A percentile compares a stretch with the other conserved stretches of the same genome.
Evolutionary conservation across 441 rosid genomes (phyloP).

Genomic region (Capsella rubella): DNA sequence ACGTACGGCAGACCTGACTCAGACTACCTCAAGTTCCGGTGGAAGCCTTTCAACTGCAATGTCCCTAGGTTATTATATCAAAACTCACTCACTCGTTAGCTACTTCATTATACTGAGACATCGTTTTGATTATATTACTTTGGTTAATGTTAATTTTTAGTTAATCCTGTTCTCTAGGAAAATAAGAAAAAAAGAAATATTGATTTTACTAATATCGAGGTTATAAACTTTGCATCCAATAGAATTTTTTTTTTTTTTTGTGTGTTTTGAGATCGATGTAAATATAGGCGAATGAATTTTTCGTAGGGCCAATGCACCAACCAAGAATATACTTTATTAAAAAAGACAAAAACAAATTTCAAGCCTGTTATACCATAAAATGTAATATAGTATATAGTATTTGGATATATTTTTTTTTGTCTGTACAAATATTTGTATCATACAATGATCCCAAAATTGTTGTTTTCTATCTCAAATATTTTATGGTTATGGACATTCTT

Average conservation of each 20-base stretch:
- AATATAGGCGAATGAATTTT: neutral
- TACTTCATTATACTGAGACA: slow-evolving; percentile 4
- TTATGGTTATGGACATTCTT: neutral
- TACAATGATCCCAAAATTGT: slow-evolving; percentile 13
- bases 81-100: slow-evolving; percentile 23
- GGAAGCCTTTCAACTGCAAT: slow-evolving; percentile 87
- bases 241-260: neutral
- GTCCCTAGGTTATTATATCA: slow-evolving; percentile 70
- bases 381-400: neutral
- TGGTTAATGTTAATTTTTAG: neutral
- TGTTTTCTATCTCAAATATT: neutral
- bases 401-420: slow-evolving; percentile 1
- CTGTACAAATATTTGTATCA: neutral
- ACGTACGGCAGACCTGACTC: slow-evolving; percentile 89
- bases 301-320: slow-evolving; percentile 3
- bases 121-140: neutral
- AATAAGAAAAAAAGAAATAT: neutral
- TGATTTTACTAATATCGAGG: slow-evolving; percentile 11
- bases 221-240: slow-evolving; percentile 10
- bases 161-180: slow-evolving; percentile 8
- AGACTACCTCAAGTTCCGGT: slow-evolving; percentile 80
- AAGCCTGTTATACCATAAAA: slow-evolving; percentile 13
- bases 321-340: neutral
- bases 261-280: neutral
- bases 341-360: neutral